Percentiles rank a stretch among this genome's conserved stretches.
These are phyloP conservation scores for Russula emetica DNA, from an alignment of 768 basidiomycete genomes.

Conservation along the genomic window DNA sequence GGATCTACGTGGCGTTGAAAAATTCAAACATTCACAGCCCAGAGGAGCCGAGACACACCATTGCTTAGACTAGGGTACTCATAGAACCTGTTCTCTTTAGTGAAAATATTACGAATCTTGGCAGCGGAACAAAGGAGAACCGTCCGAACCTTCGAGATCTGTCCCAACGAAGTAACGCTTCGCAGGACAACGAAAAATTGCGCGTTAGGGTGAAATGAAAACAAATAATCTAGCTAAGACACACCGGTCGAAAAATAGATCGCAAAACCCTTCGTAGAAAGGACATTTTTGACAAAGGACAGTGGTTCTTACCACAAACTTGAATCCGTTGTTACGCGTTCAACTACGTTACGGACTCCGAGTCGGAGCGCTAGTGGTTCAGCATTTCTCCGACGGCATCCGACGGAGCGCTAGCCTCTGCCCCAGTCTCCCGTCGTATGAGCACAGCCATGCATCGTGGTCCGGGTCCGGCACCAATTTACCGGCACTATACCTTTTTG, in stretches of 20 bases:
- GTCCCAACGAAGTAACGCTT: slow-evolving; percentile 21
- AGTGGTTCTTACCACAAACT: not conserved
- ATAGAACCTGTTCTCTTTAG: slow-evolving; percentile 25
- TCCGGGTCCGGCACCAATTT: too few relatives aligned
- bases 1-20: slow-evolving; percentile 5
- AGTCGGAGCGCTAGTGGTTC: too few relatives aligned
- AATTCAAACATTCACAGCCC: not conserved
- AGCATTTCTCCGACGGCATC: too few relatives aligned
- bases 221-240: not conserved
- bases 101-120: not conserved
- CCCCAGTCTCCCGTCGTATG: too few relatives aligned
- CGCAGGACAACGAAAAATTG: not conserved
- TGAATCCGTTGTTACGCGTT: too few relatives aligned
- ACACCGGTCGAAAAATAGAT: slow-evolving; percentile 14
- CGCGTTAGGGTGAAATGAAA: not conserved
- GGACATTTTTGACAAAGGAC: not conserved
- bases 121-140: not conserved
- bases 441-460: too few relatives aligned
- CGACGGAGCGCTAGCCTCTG: too few relatives aligned
- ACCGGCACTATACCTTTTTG: too few relatives aligned
- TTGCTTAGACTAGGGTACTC: slow-evolving; percentile 24
- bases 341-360: too few relatives aligned
- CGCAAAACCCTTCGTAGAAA: slow-evolving; percentile 5
- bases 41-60: slow-evolving; percentile 12
- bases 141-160: slow-evolving; percentile 23